Percentiles rank a stretch among this genome's conserved stretches.
phyloP scores from a whole-genome alignment of 495 filamentous ascomycete genomes.

The Neurospora hispaniola region DNA sequence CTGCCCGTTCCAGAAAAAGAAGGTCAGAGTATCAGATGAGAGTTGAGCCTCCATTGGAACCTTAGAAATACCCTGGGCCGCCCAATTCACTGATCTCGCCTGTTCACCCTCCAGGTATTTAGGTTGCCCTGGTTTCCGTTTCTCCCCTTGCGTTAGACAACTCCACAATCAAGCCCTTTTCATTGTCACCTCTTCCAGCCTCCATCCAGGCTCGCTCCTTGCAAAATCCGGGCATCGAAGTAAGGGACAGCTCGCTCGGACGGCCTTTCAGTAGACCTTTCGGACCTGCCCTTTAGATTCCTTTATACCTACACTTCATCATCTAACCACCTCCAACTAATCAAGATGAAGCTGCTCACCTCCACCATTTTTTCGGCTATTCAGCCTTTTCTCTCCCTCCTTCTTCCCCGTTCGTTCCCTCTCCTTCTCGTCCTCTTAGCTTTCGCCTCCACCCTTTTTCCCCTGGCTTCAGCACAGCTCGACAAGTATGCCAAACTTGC shows the following conservation, averaged over 20 bases:
- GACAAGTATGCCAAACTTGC: conserved; percentile 39
- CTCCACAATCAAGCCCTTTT: too few species aligned
- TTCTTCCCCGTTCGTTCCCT: background rate
- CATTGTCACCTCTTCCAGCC: background rate
- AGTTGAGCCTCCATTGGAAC: background rate
- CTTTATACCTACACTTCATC: background rate
- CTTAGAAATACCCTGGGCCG: too few species aligned
- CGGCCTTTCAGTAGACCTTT: background rate
- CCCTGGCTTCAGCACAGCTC: conserved; percentile 16
- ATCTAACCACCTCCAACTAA: background rate
- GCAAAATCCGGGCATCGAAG: background rate
- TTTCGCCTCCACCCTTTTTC: background rate
- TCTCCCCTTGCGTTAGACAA: too few species aligned
- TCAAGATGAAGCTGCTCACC: background rate
- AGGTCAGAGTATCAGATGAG: background rate
- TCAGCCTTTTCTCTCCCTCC: background rate
- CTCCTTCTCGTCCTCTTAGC: background rate
- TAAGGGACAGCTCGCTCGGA: background rate
- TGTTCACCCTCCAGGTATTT: too few species aligned
- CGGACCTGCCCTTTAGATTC: background rate
- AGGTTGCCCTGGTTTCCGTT: too few species aligned
- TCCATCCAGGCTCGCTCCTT: background rate
- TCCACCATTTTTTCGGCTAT: background rate
- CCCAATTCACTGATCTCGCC: too few species aligned
- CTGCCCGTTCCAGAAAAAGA: background rate